Evolutionary conservation across 2,329 filamentous ascomycete species (phyloP).

Genomic region (Ophiostoma populinum): DNA sequence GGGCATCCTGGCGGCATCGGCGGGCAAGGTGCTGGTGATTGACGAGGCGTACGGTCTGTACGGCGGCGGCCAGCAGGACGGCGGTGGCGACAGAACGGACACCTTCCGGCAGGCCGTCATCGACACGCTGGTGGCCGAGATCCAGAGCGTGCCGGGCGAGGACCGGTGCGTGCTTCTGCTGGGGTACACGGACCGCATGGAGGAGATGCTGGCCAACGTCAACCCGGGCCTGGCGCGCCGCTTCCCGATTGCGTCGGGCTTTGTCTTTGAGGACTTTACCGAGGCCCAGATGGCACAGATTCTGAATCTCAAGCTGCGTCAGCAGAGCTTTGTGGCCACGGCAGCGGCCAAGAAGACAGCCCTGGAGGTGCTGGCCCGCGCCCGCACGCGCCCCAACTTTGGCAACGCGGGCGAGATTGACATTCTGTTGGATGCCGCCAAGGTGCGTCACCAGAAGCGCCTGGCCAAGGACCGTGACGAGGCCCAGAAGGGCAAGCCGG

Average conservation of each 20-base stretch:
- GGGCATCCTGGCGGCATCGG: slow-evolving; percentile 44
- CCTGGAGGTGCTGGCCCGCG: slow-evolving; percentile 40
- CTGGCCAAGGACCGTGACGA: slow-evolving; percentile 5
- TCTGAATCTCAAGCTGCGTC: slow-evolving; percentile 43
- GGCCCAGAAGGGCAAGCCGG: background rate
- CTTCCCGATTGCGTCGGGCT: slow-evolving; percentile 46
- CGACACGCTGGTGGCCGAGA: slow-evolving; percentile 57
- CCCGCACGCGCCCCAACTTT: slow-evolving; percentile 47
- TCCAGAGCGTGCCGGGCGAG: slow-evolving; percentile 52
- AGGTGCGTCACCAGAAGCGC: slow-evolving; percentile 21
- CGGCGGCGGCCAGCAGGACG: slow-evolving; percentile 20
- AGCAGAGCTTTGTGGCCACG: slow-evolving; percentile 34
- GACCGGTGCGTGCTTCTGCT: slow-evolving; percentile 56
- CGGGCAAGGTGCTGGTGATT: slow-evolving; percentile 63
- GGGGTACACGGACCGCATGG: slow-evolving; percentile 54
- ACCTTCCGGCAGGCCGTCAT: slow-evolving; percentile 46
- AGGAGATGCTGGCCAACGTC: slow-evolving; percentile 53
- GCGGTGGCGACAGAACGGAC: slow-evolving; percentile 11
- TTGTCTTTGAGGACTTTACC: slow-evolving; percentile 51
- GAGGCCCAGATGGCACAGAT: slow-evolving; percentile 40
- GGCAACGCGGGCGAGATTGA: slow-evolving; percentile 63
- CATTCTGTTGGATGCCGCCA: slow-evolving; percentile 42
- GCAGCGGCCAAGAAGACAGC: slow-evolving; percentile 33
- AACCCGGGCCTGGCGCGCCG: slow-evolving; percentile 53
- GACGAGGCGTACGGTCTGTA: slow-evolving; percentile 62